These are phyloP conservation scores for Aspergillus coremiiformis DNA, from an alignment of 495 filamentous ascomycete species.

Conservation along the genomic window DNA sequence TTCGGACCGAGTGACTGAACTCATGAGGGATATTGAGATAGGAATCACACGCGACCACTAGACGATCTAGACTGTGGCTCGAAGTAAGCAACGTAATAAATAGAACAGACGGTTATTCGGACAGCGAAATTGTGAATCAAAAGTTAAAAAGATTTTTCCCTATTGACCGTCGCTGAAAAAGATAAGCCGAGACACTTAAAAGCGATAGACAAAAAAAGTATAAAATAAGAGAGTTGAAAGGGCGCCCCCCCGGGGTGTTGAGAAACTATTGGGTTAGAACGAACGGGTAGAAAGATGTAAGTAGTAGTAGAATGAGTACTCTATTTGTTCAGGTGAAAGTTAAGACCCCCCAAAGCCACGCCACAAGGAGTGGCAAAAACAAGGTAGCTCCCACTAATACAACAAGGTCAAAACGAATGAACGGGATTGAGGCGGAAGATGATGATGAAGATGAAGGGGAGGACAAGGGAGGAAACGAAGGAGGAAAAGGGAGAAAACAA, in stretches of 20 bases:
- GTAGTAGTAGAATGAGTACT: conserved; percentile 7
- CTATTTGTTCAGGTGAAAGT: conserved; percentile 16
- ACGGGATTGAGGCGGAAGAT: conserved; percentile 6
- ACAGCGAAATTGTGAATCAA: not conserved
- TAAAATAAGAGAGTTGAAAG: not conserved
- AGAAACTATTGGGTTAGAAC: conserved; percentile 13
- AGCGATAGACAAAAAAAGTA: conserved; percentile 1
- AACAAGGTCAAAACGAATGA: conserved; percentile 4
- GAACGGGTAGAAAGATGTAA: conserved; percentile 7
- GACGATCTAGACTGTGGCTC: not conserved
- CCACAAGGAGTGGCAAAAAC: conserved; percentile 16
- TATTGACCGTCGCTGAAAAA: not conserved
- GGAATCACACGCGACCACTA: conserved; percentile 11
- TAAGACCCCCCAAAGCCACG: conserved; percentile 8
- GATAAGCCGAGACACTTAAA: conserved; percentile 10
- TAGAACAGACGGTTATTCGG: not conserved
- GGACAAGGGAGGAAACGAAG: conserved; percentile 6
- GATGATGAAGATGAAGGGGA: not conserved
- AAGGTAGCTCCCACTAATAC: not conserved
- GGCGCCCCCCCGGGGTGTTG: conserved; percentile 1
- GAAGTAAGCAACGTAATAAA: conserved; percentile 1
- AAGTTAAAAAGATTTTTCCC: not conserved
- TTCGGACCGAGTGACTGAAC: conserved; percentile 20
- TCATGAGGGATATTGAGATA: conserved; percentile 26
- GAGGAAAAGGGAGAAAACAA: conserved; percentile 8